phyloP scores from a whole-genome alignment of 768 basidiomycete genomes.

The Termitomyces sp. region DNA sequence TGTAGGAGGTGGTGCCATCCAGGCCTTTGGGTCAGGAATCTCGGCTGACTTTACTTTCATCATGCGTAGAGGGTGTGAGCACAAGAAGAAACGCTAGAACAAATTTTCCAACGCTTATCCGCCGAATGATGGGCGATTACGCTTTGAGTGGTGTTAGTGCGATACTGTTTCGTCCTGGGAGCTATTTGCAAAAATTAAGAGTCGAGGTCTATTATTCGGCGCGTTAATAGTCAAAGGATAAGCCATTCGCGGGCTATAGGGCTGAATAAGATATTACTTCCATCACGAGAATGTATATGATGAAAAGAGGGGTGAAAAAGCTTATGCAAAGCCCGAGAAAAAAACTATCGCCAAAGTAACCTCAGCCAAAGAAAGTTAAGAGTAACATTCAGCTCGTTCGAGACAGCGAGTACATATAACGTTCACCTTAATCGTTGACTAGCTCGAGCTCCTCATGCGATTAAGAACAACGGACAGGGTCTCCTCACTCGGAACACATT shows the following conservation, averaged over 20 bases:
- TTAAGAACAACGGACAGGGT: constrained; percentile 32
- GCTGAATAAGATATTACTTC: not conserved
- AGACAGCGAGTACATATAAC: not conserved
- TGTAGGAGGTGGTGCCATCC: not conserved
- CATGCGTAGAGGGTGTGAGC: not conserved
- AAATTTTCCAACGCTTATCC: not conserved
- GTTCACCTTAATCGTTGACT: not conserved
- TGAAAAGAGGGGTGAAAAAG: not conserved
- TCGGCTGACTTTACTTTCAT: not conserved
- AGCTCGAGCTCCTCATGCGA: constrained; percentile 11
- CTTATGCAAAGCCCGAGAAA: not conserved
- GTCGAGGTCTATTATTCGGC: not conserved
- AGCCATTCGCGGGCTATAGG: no score
- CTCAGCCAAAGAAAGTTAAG: constrained; percentile 1
- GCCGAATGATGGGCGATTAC: not conserved
- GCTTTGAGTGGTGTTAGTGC: not conserved
- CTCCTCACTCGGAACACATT: constrained; percentile 58
- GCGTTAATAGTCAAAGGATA: not conserved
- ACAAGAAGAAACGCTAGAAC: not conserved
- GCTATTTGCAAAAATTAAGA: not conserved
- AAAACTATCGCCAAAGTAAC: not conserved
- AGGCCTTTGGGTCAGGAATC: not conserved
- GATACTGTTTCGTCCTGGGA: not conserved
- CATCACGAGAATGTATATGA: not conserved
- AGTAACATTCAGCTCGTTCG: constrained; percentile 6